Evolutionary conservation across 352 stramenopile species (phyloP), one percentile per base, ranked within the genome.

Genomic region (Pythium myriotylum): DNA sequence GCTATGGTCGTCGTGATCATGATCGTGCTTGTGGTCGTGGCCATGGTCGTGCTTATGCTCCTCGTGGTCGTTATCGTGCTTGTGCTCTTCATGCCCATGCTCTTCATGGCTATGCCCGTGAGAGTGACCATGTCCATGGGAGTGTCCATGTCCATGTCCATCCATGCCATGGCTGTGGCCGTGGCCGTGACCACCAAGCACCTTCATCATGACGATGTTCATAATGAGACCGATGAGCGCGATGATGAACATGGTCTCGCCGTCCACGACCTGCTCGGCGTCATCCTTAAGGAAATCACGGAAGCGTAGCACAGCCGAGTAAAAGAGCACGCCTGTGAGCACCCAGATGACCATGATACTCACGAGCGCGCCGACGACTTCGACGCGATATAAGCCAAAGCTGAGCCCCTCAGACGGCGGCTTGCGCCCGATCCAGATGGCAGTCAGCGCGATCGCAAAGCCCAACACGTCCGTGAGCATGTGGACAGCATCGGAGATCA

Each of bases 181-280:
- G 42, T 94, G 85, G 35, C 89, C 49, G 19, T 54, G 24, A 20
- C 46, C 46, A 19, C 48, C 91, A 33, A 98, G 68, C 48, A 98
- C 96, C 57, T 90, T 80, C 62, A 97, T 97, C 39, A 99, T 74
- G 22, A 90, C 84, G 33, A 99, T 53, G 77, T 99, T 99, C 24
- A 99, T 92, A 23, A 98, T 54, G 12, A 99, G 87, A 0, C 96
- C 97, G 70, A 99, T 94, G 54, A 77, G 79, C 3, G 96, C 95
- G 53, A 99, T 89, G 20, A 94, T 88, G 68, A 95, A 96, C 97
- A 99, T 99, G 57, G 99, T 66, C 56, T 91, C 90, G 70, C 97
- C 97, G 70, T 99, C 86, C 2, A 99, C 95, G 53, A 69, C 63
- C 59, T 95, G 86, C 47, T 77, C 70, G 19, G 84, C 77, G 72